These are phyloP conservation scores for Fusarium sp. DNA, from an alignment of 2,329 filamentous ascomycete species.

Conservation along the genomic window DNA sequence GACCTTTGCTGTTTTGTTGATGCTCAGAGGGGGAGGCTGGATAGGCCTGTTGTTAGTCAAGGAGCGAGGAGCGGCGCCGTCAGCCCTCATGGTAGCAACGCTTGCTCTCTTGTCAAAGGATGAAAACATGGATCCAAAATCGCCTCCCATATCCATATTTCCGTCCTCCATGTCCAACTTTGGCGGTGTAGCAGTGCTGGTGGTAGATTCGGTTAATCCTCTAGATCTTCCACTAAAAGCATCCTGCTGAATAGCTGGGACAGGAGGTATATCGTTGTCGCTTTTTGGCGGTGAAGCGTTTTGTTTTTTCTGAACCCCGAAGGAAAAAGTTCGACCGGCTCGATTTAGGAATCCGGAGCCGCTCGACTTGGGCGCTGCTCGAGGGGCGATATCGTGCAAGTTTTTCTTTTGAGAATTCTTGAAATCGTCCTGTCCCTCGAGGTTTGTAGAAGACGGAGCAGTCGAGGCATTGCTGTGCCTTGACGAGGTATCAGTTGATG, in stretches of 20 bases:
- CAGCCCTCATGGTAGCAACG: conserved; percentile 57
- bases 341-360: conserved; percentile 62
- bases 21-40: conserved; percentile 57
- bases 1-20: conserved; percentile 56
- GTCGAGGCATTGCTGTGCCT: conserved; percentile 71
- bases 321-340: conserved; percentile 67
- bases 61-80: conserved; percentile 54
- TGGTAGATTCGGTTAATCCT: conserved; percentile 63
- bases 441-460: conserved; percentile 64
- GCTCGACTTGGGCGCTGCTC: conserved; percentile 59
- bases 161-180: conserved; percentile 57
- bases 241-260: conserved; percentile 49
- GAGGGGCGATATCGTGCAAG: conserved; percentile 49
- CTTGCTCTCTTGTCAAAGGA: conserved; percentile 65
- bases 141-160: conserved; percentile 63
- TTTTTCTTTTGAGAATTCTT: conserved; percentile 51
- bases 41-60: conserved; percentile 56
- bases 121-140: conserved; percentile 65
- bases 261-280: conserved; percentile 51
- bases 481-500: conserved; percentile 68
- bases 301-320: conserved; percentile 64
- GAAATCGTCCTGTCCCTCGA: conserved; percentile 44
- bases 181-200: conserved; percentile 62
- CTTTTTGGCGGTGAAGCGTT: conserved; percentile 44
- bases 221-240: conserved; percentile 52